Conservation (phyloP, 768 basidiomycete species). For the Agrocybe praecox region DNA sequence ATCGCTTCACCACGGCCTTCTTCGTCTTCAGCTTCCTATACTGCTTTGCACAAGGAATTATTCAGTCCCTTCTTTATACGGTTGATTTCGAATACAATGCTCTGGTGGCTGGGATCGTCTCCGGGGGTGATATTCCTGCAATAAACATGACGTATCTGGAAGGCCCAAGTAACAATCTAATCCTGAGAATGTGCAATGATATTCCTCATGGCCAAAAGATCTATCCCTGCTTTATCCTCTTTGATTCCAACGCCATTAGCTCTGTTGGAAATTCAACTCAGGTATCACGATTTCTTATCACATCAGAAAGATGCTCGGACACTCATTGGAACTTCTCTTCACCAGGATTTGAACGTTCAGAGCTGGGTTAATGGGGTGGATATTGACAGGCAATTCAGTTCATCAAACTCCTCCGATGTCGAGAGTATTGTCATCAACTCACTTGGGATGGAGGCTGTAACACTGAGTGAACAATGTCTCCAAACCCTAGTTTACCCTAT, state of each 20-base stretch:
- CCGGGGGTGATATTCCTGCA: slow-evolving; percentile 34
- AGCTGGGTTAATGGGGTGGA: slow-evolving; percentile 17
- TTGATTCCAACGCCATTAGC: slow-evolving; percentile 23
- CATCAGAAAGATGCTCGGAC: neutral
- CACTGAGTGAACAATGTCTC: slow-evolving; percentile 42
- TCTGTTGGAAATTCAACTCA: neutral
- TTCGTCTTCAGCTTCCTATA: slow-evolving; percentile 52
- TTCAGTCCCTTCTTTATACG: slow-evolving; percentile 50
- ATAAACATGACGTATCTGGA: slow-evolving; percentile 39
- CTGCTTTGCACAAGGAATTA: slow-evolving; percentile 53
- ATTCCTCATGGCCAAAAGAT: slow-evolving; percentile 38
- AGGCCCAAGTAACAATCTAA: slow-evolving; percentile 26
- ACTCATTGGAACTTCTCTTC: neutral
- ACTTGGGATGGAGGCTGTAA: slow-evolving; percentile 12
- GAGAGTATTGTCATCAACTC: slow-evolving; percentile 29
- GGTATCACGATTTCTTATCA: neutral
- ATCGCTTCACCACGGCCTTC: slow-evolving; percentile 44
- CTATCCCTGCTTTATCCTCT: slow-evolving; percentile 37
- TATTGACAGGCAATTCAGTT: slow-evolving; percentile 8
- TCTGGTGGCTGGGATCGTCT: slow-evolving; percentile 39
- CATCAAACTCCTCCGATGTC: slow-evolving; percentile 9
- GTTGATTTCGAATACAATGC: slow-evolving; percentile 42
- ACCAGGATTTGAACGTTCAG: neutral
- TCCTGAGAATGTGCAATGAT: slow-evolving; percentile 46
- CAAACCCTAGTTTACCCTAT: slow-evolving; percentile 44